Evolutionary conservation across 768 basidiomycete species (phyloP), one percentile per base, ranked within the genome.

Genomic region (Mycena floridula): DNA sequence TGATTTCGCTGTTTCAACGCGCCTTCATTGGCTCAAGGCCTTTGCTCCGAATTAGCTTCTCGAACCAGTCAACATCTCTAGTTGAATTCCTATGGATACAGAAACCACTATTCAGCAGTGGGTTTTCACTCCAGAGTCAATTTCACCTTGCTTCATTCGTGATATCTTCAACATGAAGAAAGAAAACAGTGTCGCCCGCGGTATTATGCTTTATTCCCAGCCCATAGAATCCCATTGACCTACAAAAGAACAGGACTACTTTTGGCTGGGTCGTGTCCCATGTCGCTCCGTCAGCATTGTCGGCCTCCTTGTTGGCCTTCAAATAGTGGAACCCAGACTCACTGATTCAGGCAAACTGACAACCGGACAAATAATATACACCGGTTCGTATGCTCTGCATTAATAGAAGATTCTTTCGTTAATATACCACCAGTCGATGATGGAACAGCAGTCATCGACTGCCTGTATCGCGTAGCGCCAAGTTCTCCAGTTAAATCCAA

Each of bases 381-480:
- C n/a, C n/a, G n/a, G n/a, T n/a, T n/a, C n/a, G n/a, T n/a, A n/a
- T n/a, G n/a, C n/a, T n/a, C n/a, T n/a, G n/a, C n/a, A n/a, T n/a
- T n/a, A n/a, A n/a, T n/a, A n/a, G n/a, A n/a, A n/a, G n/a, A n/a
- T n/a, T n/a, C n/a, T 28, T 18, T 47, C 30, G 18, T 25, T 45
- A 25, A 8, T 39, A 30, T 32, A 25, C 44, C 26, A 13, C 7
- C 42, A 89, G 85, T 89, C 47, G 88, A 90, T 54, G 88, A 90
- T 52, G 85, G 86, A 5, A 84, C 85, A 2, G 79, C 67, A 23
- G 79, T 83, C 3, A 69, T 90, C 21, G 86, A 89, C 37, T 89
- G 87, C 53, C 55, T 66, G 3, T 72, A 78, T 56, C 58, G 8
- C 49, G 54, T n/a, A 53, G 53, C 1, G n/a, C n/a, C n/a, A n/a